Evolutionary conservation across 805 yeast species (phyloP).

Genomic region (Metschnikowia reukaufii): DNA sequence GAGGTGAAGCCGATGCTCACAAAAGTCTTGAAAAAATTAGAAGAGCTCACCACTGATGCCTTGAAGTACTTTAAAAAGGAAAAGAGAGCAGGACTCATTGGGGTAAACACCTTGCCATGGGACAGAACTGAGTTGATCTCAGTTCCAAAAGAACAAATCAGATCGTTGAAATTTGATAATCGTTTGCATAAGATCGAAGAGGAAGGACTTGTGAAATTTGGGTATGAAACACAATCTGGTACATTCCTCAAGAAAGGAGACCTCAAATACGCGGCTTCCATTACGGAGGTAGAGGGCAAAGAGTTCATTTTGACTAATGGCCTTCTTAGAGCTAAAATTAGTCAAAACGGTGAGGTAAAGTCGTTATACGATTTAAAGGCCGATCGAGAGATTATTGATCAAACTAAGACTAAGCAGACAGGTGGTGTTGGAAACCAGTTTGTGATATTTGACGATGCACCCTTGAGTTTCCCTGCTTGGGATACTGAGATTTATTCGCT

Average conservation of each 20-base stretch:
- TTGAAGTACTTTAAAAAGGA: slow-evolving; percentile 23
- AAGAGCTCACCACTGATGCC: slow-evolving; percentile 52
- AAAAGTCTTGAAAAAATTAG: slow-evolving; percentile 53
- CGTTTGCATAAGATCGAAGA: slow-evolving; percentile 11
- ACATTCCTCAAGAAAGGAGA: slow-evolving; percentile 15
- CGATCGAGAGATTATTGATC: slow-evolving; percentile 64
- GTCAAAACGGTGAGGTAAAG: slow-evolving; percentile 52
- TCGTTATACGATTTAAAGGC: slow-evolving; percentile 61
- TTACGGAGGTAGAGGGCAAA: slow-evolving; percentile 41
- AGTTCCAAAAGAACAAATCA: slow-evolving; percentile 24
- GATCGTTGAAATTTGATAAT: slow-evolving; percentile 4
- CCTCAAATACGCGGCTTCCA: slow-evolving; percentile 48
- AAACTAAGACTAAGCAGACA: slow-evolving; percentile 51
- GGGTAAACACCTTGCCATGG: slow-evolving; percentile 68
- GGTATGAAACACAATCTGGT: slow-evolving; percentile 18
- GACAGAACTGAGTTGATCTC: slow-evolving; percentile 46
- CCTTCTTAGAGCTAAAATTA: slow-evolving; percentile 55
- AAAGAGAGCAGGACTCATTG: slow-evolving; percentile 1
- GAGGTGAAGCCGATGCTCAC: slow-evolving; percentile 80
- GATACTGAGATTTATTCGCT: slow-evolving; percentile 91
- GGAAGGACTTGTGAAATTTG: slow-evolving; percentile 10
- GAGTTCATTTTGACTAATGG: slow-evolving; percentile 58
- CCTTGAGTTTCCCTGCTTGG: slow-evolving; percentile 94
- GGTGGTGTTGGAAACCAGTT: slow-evolving; percentile 73
- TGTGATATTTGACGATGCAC: slow-evolving; percentile 84